A percentile compares a stretch with the other conserved stretches of the same genome.
phyloP scores from a whole-genome alignment of 345 rosid species.

The Corymbia maculata region DNA sequence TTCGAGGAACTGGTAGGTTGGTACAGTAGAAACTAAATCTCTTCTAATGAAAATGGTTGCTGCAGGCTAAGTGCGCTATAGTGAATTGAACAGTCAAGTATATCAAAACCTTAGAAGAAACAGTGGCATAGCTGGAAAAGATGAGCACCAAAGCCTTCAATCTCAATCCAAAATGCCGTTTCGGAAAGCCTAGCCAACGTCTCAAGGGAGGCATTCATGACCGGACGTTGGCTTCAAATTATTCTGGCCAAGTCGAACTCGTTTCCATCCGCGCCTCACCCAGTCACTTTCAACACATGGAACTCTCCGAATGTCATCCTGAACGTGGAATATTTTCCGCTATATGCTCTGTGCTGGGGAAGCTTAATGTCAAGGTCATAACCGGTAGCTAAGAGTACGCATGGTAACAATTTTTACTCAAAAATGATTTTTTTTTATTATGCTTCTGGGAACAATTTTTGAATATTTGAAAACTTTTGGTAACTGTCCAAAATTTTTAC shows the following conservation, averaged over 20 bases:
- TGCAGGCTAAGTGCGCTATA: not conserved
- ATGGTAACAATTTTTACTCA: too few species aligned
- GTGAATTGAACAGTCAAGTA: not conserved
- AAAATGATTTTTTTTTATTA: too few species aligned
- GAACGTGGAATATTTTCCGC: not conserved
- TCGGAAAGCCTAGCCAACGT: not conserved
- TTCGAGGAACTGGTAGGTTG: too few species aligned
- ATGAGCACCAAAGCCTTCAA: not conserved
- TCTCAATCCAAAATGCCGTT: not conserved
- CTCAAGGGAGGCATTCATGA: not conserved
- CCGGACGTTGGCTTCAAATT: not conserved
- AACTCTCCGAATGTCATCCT: not conserved
- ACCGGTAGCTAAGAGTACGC: not conserved
- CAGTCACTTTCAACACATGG: not conserved
- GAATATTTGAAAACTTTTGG: too few species aligned
- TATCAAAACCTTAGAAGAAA: not conserved
- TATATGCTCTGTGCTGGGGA: not conserved
- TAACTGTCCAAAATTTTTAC: too few species aligned
- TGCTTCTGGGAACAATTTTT: too few species aligned
- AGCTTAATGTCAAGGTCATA: not conserved
- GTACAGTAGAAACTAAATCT: not conserved
- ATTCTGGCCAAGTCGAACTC: not conserved
- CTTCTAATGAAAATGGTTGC: not conserved
- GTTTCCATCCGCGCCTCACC: not conserved
- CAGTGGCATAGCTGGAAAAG: not conserved